Evolutionary conservation across 2,329 filamentous ascomycete genomes (phyloP).

Genomic region (Thermoascus crustaceus): DNA sequence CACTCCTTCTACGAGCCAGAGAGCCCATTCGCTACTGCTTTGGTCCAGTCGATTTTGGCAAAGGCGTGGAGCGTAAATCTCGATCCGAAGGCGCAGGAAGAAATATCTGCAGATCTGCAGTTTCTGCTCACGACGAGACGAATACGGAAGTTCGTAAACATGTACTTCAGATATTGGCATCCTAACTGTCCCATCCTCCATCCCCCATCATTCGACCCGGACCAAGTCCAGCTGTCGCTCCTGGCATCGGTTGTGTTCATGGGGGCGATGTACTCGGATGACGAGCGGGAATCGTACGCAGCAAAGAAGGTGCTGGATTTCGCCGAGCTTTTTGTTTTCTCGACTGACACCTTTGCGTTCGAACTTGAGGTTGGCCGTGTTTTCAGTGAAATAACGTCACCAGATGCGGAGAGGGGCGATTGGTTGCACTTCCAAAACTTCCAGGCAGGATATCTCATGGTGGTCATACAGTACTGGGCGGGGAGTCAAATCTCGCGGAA

Average conservation of each 20-base stretch:
- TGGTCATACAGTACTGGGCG: conserved; percentile 38
- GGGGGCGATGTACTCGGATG: conserved; percentile 39
- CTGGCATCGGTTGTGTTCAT: conserved; percentile 35
- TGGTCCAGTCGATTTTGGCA: conserved; percentile 34
- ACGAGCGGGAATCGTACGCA: conserved; percentile 28
- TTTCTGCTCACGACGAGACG: conserved; percentile 34
- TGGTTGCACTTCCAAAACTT: conserved; percentile 34
- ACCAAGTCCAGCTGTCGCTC: conserved; percentile 28
- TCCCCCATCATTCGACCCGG: conserved; percentile 32
- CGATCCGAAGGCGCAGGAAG: conserved; percentile 30
- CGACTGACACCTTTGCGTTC: conserved; percentile 32
- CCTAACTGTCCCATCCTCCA: conserved; percentile 38
- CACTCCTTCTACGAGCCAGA: conserved; percentile 27
- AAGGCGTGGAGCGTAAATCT: conserved; percentile 31
- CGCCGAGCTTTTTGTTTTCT: conserved; percentile 37
- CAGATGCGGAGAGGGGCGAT: conserved; percentile 17
- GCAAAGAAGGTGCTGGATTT: conserved; percentile 37
- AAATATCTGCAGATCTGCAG: conserved; percentile 31
- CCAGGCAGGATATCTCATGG: conserved; percentile 36
- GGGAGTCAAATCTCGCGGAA: conserved; percentile 30
- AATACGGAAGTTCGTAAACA: conserved; percentile 33
- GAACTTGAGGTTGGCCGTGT: conserved; percentile 32
- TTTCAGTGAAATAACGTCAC: conserved; percentile 18
- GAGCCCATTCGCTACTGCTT: conserved; percentile 28
- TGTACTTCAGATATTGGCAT: conserved; percentile 41